phyloP scores from a whole-genome alignment of 371 early-diverging fungal species.

The Mucor racemosus region DNA sequence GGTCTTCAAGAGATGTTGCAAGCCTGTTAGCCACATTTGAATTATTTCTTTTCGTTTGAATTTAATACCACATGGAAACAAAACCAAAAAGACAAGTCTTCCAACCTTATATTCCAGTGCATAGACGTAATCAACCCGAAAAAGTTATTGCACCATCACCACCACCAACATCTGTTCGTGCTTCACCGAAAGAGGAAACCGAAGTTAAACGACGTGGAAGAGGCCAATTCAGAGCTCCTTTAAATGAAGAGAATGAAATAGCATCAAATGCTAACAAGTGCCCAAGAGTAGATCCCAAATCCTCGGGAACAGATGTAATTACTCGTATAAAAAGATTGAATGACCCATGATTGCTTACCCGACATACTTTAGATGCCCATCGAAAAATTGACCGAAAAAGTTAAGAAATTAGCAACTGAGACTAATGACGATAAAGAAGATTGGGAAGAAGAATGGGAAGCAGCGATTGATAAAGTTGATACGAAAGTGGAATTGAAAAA shows the following conservation, averaged over 20 bases:
- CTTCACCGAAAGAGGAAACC: background rate
- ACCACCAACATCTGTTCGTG: background rate
- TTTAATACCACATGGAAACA: background rate
- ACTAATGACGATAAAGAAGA: slow-evolving; percentile 1
- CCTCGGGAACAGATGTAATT: background rate
- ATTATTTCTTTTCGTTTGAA: background rate
- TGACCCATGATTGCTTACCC: background rate
- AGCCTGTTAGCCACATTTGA: background rate
- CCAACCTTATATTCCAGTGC: slow-evolving; percentile 36
- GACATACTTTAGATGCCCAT: background rate
- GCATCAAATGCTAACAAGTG: background rate
- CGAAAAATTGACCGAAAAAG: slow-evolving; percentile 22
- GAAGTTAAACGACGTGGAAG: slow-evolving; percentile 24
- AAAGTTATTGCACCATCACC: background rate
- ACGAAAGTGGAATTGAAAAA: background rate
- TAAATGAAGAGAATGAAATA: slow-evolving; percentile 1
- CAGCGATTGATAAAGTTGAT: background rate
- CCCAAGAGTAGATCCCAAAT: background rate
- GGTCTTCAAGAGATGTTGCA: background rate
- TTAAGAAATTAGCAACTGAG: slow-evolving; percentile 1
- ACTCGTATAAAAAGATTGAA: background rate
- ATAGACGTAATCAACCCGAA: slow-evolving; percentile 20
- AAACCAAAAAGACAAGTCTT: slow-evolving; percentile 9
- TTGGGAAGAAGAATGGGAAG: slow-evolving; percentile 17
- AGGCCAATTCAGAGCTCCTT: slow-evolving; percentile 41